Evolutionary conservation across 78 protist genomes (phyloP).

Genomic region (Ministeria vibrans): DNA sequence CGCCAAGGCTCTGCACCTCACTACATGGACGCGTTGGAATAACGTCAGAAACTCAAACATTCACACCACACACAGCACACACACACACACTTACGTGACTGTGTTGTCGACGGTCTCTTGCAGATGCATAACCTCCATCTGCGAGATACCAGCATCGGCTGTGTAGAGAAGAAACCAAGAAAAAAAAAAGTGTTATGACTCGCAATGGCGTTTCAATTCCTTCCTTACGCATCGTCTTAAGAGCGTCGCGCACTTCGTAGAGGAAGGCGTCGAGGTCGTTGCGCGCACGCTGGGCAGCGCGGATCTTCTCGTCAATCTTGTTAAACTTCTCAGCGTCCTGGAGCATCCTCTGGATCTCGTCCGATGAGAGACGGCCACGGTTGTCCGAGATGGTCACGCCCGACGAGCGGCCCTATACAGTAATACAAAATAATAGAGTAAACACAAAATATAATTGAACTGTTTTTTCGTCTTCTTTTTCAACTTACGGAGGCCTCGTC

Average conservation of each 20-base stretch:
- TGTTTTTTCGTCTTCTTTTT: too few relatives aligned
- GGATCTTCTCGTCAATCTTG: constrained; percentile 71
- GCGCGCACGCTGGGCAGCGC: constrained; percentile 65
- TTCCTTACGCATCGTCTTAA: constrained; percentile 10
- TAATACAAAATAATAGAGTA: too few relatives aligned
- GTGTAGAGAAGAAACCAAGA: not conserved
- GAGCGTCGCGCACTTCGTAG: constrained; percentile 41
- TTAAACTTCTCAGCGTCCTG: constrained; percentile 82
- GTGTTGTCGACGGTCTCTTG: too few relatives aligned
- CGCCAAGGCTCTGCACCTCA: constrained; percentile 43
- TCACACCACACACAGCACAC: not conserved
- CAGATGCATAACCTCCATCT: not conserved
- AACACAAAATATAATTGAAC: too few relatives aligned
- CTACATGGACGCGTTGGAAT: not conserved
- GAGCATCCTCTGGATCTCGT: constrained; percentile 94
- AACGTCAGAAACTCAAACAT: not conserved
- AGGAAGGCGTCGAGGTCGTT: constrained; percentile 79
- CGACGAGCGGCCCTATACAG: constrained; percentile 69
- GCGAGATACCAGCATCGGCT: not conserved
- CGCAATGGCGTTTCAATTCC: not conserved
- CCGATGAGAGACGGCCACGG: constrained; percentile 85
- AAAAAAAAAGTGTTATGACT: not conserved
- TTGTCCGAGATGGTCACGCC: constrained; percentile 93
- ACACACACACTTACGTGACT: not conserved
- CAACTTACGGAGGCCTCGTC: constrained; percentile 79